Conservation (phyloP, 805 yeast genomes). For the Grigorovia transvaalensis region DNA sequence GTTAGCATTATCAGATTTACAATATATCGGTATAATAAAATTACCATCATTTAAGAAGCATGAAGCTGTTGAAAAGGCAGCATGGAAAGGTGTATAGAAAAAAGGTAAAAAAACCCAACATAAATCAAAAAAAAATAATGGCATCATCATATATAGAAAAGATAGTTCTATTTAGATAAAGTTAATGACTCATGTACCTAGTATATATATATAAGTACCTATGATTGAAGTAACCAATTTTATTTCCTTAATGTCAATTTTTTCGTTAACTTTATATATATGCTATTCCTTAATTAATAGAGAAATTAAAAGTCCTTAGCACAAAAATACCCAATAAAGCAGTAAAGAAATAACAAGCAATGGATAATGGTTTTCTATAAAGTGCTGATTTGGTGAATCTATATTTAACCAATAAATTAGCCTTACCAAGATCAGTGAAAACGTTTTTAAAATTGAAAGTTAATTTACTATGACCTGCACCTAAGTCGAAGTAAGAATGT, state of each 20-base stretch:
- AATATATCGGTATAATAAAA: slow-evolving; percentile 56
- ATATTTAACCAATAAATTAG: slow-evolving; percentile 53
- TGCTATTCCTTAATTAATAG: slow-evolving; percentile 11
- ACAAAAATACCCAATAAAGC: slow-evolving; percentile 48
- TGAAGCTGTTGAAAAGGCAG: slow-evolving; percentile 24
- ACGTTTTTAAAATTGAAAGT: slow-evolving; percentile 49
- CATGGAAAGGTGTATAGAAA: slow-evolving; percentile 27
- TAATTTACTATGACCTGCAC: slow-evolving; percentile 68
- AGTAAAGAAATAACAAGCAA: slow-evolving; percentile 50
- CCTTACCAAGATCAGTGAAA: slow-evolving; percentile 53
- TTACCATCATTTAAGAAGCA: slow-evolving; percentile 35
- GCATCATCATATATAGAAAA: no score
- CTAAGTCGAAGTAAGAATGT: slow-evolving; percentile 60
- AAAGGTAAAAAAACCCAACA: no score
- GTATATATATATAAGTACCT: no score
- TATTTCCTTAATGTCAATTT: not conserved
- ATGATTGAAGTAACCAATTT: no score
- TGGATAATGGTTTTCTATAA: slow-evolving; percentile 54
- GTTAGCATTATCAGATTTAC: slow-evolving; percentile 62
- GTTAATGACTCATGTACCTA: not conserved
- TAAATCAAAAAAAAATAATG: no score
- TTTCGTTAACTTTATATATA: not conserved
- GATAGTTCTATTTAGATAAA: not conserved
- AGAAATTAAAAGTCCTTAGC: slow-evolving; percentile 37
- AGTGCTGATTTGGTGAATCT: slow-evolving; percentile 43